Conservation (phyloP, 495 filamentous ascomycete genomes). For the Trichoderma orchidacearum region DNA sequence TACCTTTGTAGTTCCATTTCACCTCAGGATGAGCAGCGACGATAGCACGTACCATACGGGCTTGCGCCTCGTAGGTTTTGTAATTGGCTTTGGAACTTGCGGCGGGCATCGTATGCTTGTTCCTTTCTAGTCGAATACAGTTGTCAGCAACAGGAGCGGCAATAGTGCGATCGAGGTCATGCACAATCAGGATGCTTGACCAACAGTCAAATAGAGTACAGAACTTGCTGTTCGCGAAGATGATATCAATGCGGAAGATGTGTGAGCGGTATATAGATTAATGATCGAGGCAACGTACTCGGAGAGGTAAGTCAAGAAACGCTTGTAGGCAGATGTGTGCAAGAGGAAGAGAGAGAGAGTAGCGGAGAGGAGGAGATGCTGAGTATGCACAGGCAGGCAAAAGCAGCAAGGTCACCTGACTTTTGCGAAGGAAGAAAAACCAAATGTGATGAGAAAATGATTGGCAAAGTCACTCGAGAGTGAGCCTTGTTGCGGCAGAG, state of each 20-base stretch:
- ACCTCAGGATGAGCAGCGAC: conserved; percentile 27
- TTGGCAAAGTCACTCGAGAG: too few relatives aligned
- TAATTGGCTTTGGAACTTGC: conserved; percentile 24
- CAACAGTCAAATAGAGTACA: too few relatives aligned
- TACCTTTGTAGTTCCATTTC: conserved; percentile 36
- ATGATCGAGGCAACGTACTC: background rate
- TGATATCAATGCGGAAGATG: background rate
- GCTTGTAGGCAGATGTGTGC: background rate
- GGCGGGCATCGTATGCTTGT: background rate
- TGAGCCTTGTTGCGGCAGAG: background rate
- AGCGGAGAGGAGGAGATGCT: conserved; percentile 5
- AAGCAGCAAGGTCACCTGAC: background rate
- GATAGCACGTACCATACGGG: conserved; percentile 36
- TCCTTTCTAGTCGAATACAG: background rate
- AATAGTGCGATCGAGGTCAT: background rate
- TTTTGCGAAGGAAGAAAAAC: background rate
- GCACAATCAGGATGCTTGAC: background rate
- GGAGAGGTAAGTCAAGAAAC: background rate
- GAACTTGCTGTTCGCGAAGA: too few relatives aligned
- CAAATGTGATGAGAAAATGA: background rate
- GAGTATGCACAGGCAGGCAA: conserved; percentile 9
- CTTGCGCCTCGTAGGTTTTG: conserved; percentile 29
- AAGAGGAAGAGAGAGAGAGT: background rate
- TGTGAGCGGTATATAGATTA: background rate
- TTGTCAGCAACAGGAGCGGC: background rate